Percentiles rank a stretch among this genome's conserved stretches.
phyloP scores from a whole-genome alignment of 345 rosid species.

The Anacardium occidentale region DNA sequence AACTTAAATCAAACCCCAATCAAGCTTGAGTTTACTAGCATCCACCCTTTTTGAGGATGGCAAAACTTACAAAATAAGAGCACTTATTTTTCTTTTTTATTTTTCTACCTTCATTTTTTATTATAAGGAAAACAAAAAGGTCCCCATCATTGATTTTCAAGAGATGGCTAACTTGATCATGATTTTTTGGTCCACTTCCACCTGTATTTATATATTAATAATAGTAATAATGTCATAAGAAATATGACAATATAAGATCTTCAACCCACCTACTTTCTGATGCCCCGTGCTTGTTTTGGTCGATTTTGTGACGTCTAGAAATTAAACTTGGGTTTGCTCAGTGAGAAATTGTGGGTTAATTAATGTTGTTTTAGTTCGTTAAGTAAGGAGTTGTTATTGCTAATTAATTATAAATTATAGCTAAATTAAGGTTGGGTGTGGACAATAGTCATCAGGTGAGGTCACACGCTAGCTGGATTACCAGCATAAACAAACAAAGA shows the following conservation, averaged over 20 bases:
- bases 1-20: too few species aligned
- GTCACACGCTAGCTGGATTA: not conserved
- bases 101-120: not conserved
- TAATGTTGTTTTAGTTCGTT: not conserved
- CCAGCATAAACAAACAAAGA: not conserved
- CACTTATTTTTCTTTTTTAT: too few species aligned
- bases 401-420: not conserved
- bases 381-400: constrained; percentile 4
- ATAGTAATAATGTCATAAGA: not conserved
- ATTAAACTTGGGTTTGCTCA: not conserved
- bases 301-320: not conserved
- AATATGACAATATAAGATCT: not conserved
- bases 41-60: too few species aligned
- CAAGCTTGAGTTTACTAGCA: too few species aligned
- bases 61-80: not conserved
- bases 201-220: not conserved
- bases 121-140: constrained; percentile 8
- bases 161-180: constrained; percentile 1
- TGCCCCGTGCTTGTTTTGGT: not conserved
- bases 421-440: constrained; percentile 1
- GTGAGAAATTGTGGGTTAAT: not conserved
- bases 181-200: constrained; percentile 6
- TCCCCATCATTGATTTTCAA: constrained; percentile 21
- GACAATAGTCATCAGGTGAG: too few species aligned
- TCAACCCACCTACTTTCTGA: constrained; percentile 13